Evolutionary conservation across 768 basidiomycete species (phyloP).

Genomic region (Rhodotorula paludigena): DNA sequence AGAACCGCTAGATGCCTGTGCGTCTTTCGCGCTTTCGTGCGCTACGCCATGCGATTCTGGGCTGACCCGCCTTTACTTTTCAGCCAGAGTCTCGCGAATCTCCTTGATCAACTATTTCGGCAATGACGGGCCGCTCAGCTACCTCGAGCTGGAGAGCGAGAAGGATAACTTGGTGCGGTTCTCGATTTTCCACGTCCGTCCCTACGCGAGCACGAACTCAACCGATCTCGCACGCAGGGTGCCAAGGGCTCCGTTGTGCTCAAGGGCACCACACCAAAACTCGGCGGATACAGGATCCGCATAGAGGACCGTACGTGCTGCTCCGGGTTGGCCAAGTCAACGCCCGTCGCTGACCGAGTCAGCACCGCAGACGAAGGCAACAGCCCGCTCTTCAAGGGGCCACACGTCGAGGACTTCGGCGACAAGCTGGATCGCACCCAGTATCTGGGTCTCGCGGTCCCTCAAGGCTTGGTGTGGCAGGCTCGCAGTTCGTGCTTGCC

Average conservation of each 20-base stretch:
- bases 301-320: constrained; percentile 70
- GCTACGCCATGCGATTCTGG: not conserved
- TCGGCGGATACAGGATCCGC: constrained; percentile 76
- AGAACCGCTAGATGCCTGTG: constrained; percentile 65
- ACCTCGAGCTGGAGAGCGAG: constrained; percentile 70
- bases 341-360: not conserved
- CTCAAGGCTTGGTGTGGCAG: constrained; percentile 35
- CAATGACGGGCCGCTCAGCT: constrained; percentile 72
- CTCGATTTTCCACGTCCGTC: not conserved
- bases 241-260: constrained; percentile 66
- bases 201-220: not conserved
- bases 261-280: constrained; percentile 66
- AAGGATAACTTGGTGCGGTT: constrained; percentile 66
- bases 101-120: constrained; percentile 84
- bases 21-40: constrained; percentile 19
- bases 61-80: not conserved
- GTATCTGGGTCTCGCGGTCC: constrained; percentile 25
- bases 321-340: no score
- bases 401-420: constrained; percentile 39
- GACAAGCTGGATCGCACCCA: constrained; percentile 33
- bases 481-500: constrained; percentile 26
- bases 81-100: constrained; percentile 56
- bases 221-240: constrained; percentile 54
- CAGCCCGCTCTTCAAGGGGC: constrained; percentile 4
- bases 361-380: constrained; percentile 14